These are phyloP conservation scores for Golubevia pallescens DNA, from an alignment of 1,284 basidiomycete species.

Conservation along the genomic window DNA sequence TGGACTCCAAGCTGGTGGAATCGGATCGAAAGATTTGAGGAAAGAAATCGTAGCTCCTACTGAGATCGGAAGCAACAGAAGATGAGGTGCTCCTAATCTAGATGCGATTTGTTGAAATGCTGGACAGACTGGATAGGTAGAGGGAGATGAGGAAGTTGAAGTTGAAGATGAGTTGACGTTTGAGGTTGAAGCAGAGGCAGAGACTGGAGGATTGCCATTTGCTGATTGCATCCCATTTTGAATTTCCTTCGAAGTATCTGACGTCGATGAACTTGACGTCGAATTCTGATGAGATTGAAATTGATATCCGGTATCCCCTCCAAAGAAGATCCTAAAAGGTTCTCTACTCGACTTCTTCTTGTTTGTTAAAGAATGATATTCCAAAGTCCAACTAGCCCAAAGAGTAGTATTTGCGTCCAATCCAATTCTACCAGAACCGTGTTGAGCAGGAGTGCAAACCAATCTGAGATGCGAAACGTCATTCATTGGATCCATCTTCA, in stretches of 20 bases:
- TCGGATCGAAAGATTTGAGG: constrained; percentile 42
- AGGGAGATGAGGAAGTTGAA: neutral
- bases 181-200: neutral
- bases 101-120: constrained; percentile 41
- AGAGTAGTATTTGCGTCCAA: constrained; percentile 38
- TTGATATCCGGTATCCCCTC: constrained; percentile 56
- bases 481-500: neutral
- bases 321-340: constrained; percentile 44
- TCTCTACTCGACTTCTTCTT: neutral
- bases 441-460: constrained; percentile 57
- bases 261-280: no score
- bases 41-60: constrained; percentile 58
- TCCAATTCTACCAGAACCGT: constrained; percentile 48
- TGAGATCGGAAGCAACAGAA: constrained; percentile 51
- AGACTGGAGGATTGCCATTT: neutral
- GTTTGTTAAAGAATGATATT: constrained; percentile 13
- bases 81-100: constrained; percentile 31
- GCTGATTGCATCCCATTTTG: constrained; percentile 3
- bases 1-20: constrained; percentile 35
- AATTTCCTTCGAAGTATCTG: constrained; percentile 1
- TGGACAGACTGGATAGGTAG: constrained; percentile 39
- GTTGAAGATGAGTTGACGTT: neutral
- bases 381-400: constrained; percentile 52
- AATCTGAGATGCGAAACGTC: neutral
- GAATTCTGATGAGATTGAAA: constrained; percentile 26